Conservation (phyloP, 495 filamentous ascomycete genomes). For the Penicillium psychrofluorescens region DNA sequence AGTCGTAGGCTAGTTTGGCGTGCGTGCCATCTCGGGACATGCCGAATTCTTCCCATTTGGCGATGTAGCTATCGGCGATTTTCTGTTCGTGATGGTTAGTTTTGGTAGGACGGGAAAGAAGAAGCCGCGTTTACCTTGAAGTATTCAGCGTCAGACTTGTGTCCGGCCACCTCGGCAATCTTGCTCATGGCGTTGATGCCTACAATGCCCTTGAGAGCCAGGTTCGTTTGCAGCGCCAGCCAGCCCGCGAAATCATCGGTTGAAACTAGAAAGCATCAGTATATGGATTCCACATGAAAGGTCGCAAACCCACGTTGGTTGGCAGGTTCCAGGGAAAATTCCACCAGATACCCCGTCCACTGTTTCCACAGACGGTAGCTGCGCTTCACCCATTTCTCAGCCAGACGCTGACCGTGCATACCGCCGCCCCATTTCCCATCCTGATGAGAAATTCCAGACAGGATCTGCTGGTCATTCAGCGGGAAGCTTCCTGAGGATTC, state of each 20-base stretch:
- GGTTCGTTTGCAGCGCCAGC: conserved; percentile 85
- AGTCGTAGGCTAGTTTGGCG: conserved; percentile 86
- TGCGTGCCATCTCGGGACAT: conserved; percentile 76
- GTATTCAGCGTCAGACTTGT: conserved; percentile 57
- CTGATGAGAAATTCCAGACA: conserved; percentile 38
- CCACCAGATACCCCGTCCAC: conserved; percentile 86
- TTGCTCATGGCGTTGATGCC: conserved; percentile 93
- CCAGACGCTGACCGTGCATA: conserved; percentile 37
- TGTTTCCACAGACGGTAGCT: conserved; percentile 83
- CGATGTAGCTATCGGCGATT: conserved; percentile 69
- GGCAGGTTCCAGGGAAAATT: conserved; percentile 76
- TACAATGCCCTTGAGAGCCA: conserved; percentile 89
- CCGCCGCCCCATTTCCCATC: conserved; percentile 49
- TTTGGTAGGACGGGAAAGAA: neutral
- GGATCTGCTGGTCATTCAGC: conserved; percentile 31
- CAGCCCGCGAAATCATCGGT: conserved; percentile 97
- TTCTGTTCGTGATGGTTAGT: conserved; percentile 25
- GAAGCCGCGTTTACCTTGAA: conserved; percentile 44
- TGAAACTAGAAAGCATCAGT: conserved; percentile 38
- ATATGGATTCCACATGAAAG: neutral
- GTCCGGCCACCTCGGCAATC: conserved; percentile 61
- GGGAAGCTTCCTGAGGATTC: conserved; percentile 29
- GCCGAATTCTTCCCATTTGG: conserved; percentile 75
- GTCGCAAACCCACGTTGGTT: conserved; percentile 58
- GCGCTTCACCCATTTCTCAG: conserved; percentile 49